phyloP scores from a whole-genome alignment of 768 basidiomycete genomes.

The Naematelia encephala region DNA sequence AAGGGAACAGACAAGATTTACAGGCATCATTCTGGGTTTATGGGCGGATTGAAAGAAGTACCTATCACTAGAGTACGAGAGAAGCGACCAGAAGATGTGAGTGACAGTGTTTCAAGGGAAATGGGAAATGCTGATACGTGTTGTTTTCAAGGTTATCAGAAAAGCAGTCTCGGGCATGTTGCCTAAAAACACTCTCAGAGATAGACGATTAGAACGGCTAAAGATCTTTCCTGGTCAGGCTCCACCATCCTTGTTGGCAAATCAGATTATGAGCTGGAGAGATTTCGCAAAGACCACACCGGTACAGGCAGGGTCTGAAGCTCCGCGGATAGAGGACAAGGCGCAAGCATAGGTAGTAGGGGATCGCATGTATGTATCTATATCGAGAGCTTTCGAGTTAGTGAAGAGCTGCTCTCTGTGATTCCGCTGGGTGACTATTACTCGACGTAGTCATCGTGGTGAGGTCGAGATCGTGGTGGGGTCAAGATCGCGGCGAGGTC shows the following conservation, averaged over 20 bases:
- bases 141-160: slow-evolving; percentile 71
- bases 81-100: slow-evolving; percentile 81
- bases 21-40: slow-evolving; percentile 84
- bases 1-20: slow-evolving; percentile 85
- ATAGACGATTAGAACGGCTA: slow-evolving; percentile 78
- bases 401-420: no score
- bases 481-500: no score
- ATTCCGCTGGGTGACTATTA: no score
- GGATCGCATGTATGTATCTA: no score
- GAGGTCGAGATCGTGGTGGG: no score
- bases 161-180: slow-evolving; percentile 97
- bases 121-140: background rate
- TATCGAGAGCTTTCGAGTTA: no score
- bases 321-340: background rate
- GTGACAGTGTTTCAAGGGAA: slow-evolving; percentile 27
- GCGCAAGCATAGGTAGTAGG: no score
- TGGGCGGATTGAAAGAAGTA: slow-evolving; percentile 89
- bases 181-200: slow-evolving; percentile 93
- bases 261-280: background rate
- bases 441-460: no score
- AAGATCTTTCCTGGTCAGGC: slow-evolving; percentile 72
- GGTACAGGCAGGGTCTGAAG: background rate
- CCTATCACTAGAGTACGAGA: slow-evolving; percentile 79
- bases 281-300: background rate
- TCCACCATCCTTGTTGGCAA: slow-evolving; percentile 6